Base-by-base conservation (phyloP, 2,329 filamentous ascomycete species). In the Nothophoma quercina region DNA sequence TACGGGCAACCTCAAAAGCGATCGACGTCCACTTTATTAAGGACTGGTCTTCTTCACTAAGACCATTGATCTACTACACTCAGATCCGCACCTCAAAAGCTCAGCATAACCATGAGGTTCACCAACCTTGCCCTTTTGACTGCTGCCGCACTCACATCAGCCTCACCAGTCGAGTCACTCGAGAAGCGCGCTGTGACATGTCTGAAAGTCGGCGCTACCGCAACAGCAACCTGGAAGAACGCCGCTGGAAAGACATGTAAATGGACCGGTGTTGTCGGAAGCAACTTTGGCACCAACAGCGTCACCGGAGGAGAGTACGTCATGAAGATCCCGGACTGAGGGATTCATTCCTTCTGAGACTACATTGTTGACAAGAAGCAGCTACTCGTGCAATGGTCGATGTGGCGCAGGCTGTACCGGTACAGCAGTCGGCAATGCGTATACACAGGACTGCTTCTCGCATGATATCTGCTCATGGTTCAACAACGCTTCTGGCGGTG, bases 381-480 rank as follows among this genome's bases (percentile, higher is more conserved):
- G 79, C 18, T 82, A 81, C 38, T 78, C 75, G 7, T 81, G 79
- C 49, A 81, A 81, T 44, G 79, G 79, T 1, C 71, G 79, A 23
- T 81, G 80, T 26, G 79, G 80, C 21, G 77, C 75, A 8, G 79
- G 78, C 0, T 82, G 79, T 40, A 71, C 63, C 1, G 79, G 79
- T 5, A 39, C 65, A 4, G 70, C 77, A 1, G 1, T 81, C 7
- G 79, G 79, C 2, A 79, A 81, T 26, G 77, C 68, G 4, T 82
- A 82, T 50, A 81, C 79, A 0, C 79, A 81, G 54, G 77, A 82
- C 41, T 82, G 80, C 59, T 81, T 79, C 57, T 77, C 75, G 0
- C 80, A 82, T 46, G 80, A 82, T 40, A 75, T 82, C 10, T 82
- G 80, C 62, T 81, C 78, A 4, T 82, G 78, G 56, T 82, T 82